Evolutionary conservation across 148 eudicot genomes (phyloP).

Genomic region (Suaeda aralocaspica): DNA sequence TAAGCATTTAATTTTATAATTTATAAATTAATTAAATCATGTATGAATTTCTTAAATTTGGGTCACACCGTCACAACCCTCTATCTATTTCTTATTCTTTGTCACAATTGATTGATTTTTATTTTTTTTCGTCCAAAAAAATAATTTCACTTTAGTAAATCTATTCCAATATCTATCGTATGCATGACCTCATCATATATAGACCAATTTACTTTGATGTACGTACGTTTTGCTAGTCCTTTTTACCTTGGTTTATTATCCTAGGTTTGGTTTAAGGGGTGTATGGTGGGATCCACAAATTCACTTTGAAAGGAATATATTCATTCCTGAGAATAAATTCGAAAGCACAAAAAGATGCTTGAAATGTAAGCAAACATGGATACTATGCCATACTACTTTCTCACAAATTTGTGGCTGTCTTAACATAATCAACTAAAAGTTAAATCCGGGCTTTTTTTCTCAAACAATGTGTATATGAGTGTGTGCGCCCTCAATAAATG

Average conservation of each 20-base stretch:
- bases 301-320: conserved; percentile 23
- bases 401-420: conserved; percentile 8
- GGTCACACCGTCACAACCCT: too few relatives aligned
- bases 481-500: not conserved
- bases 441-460: conserved; percentile 8
- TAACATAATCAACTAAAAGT: conserved; percentile 21
- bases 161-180: too few relatives aligned
- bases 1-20: too few relatives aligned
- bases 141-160: too few relatives aligned
- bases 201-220: too few relatives aligned
- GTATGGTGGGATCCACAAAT: conserved; percentile 11
- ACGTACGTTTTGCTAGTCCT: not conserved
- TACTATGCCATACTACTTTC: conserved; percentile 18
- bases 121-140: too few relatives aligned
- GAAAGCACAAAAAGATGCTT: conserved; percentile 33
- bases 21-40: too few relatives aligned
- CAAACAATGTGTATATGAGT: not conserved
- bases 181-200: too few relatives aligned
- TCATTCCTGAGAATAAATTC: conserved; percentile 31
- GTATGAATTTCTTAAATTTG: too few relatives aligned
- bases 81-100: too few relatives aligned
- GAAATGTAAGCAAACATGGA: conserved; percentile 30
- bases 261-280: not conserved
- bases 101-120: too few relatives aligned
- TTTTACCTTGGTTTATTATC: not conserved